Conservation (phyloP, 345 rosid species). For the Gossypium ekmanianum region DNA sequence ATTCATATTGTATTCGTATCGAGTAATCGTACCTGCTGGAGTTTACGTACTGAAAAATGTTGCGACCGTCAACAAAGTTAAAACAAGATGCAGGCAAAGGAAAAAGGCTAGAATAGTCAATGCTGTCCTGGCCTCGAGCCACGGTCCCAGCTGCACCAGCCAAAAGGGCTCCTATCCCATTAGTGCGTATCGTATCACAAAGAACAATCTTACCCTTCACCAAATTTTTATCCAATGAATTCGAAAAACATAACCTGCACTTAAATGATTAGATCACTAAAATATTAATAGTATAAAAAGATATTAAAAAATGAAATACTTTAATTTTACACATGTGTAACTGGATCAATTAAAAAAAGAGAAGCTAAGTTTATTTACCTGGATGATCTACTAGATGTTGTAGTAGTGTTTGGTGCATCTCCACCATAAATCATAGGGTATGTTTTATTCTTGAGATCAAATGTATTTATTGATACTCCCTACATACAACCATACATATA, state of each 20-base stretch:
- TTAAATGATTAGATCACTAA: too few relatives aligned
- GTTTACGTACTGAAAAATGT: background rate
- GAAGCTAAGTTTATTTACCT: background rate
- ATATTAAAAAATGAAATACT: too few relatives aligned
- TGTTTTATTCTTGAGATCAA: conserved; percentile 10
- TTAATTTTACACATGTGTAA: too few relatives aligned
- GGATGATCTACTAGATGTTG: background rate
- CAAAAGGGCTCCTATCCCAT: background rate
- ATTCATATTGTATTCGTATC: background rate
- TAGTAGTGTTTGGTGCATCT: background rate
- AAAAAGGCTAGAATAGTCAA: background rate
- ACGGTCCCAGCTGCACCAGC: background rate
- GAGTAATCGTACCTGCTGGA: background rate
- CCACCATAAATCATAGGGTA: conserved; percentile 10
- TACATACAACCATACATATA: conserved; percentile 1
- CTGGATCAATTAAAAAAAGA: too few relatives aligned
- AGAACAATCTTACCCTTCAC: conserved; percentile 15
- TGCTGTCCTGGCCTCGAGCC: background rate
- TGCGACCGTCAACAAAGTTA: background rate
- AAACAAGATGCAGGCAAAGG: background rate
- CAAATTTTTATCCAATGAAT: background rate
- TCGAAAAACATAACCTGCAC: background rate
- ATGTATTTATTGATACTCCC: conserved; percentile 1
- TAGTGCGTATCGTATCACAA: background rate
- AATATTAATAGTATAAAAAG: too few relatives aligned